These are phyloP conservation scores for Scheffersomyces titani DNA, from an alignment of 1,139 yeast species.

Conservation along the genomic window DNA sequence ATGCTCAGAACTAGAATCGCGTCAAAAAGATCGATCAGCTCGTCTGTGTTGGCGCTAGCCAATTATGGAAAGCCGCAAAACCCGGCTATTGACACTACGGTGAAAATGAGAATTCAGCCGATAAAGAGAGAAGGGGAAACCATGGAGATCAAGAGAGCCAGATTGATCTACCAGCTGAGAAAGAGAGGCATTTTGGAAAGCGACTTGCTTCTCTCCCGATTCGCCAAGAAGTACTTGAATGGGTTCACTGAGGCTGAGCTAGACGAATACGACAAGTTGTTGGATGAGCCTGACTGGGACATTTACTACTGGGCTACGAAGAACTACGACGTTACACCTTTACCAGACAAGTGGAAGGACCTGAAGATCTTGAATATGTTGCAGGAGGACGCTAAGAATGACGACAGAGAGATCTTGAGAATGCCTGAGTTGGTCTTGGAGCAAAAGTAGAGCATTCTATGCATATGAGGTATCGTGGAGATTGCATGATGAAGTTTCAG, in stretches of 20 bases:
- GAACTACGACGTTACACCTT: constrained; percentile 75
- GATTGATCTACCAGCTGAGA: constrained; percentile 87
- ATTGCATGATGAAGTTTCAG: not conserved
- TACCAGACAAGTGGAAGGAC: constrained; percentile 83
- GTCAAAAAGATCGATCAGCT: constrained; percentile 11
- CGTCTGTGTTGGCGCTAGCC: constrained; percentile 17
- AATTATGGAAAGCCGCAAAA: constrained; percentile 50
- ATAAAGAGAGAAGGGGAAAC: constrained; percentile 73
- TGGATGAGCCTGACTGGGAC: constrained; percentile 98
- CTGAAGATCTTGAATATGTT: constrained; percentile 63
- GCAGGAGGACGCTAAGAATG: constrained; percentile 75
- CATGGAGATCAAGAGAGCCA: constrained; percentile 76
- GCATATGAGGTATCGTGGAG: not conserved
- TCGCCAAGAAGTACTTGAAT: constrained; percentile 74
- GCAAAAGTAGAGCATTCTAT: not conserved
- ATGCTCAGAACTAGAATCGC: constrained; percentile 1
- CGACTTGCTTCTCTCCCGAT: constrained; percentile 79
- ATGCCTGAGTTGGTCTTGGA: constrained; percentile 64
- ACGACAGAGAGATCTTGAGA: constrained; percentile 70
- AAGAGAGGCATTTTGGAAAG: constrained; percentile 96
- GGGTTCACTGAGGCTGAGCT: constrained; percentile 65
- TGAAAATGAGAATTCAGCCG: constrained; percentile 66
- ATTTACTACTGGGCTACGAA: constrained; percentile 96
- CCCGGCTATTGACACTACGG: constrained; percentile 31
- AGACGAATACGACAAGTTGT: constrained; percentile 79